Evolutionary conservation across 139 green algal genomes (phyloP), one percentile per base, ranked within the genome.

Genomic region (Chlorella sorokiniana): DNA sequence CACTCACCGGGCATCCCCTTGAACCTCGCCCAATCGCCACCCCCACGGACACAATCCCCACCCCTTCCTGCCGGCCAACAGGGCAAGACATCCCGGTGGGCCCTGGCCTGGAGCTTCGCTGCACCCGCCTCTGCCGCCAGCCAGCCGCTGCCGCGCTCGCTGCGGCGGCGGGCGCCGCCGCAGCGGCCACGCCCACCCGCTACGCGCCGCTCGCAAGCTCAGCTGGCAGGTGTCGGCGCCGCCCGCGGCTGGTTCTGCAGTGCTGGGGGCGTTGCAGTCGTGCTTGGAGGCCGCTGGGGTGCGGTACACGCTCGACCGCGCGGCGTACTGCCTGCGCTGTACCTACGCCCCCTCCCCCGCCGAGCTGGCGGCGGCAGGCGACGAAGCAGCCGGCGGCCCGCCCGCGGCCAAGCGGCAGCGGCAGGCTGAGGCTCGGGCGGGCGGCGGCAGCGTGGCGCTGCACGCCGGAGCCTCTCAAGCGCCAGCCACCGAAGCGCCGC

Each of bases 41-140:
- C n/a, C n/a, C n/a, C n/a, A n/a, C n/a, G n/a, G n/a, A n/a, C n/a
- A n/a, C 3, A n/a, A 23, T 65, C 27, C 5, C 23, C 3, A 65
- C 3, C 23, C 59, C 35, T 14, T 5, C 10, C 33, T 45, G 33
- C 63, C 63, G 3, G 33, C 63, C 29, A 18, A 7, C 88, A 95
- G 90, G 95, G 95, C 56, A 92, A 91, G 35, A 98, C 95, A 1
- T 91, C 84, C 0, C 83, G 95, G 29, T 98, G 95, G 95, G 94
- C 85, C 4, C 80, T 98, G 7, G 95, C 95, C 1, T 98, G 95
- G 95, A 96, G 92, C 4, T 97, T 94, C 68, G 75, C 85, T 4
- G 93, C 87, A 2, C 70, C 88, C 48, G 78, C 88, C 20, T 80
- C 88, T 25, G 84, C 86, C 22, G 89, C 90, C 40, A 79, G 65